phyloP scores from a whole-genome alignment of 148 eudicot species.

The Vaccinium myrtillus region DNA sequence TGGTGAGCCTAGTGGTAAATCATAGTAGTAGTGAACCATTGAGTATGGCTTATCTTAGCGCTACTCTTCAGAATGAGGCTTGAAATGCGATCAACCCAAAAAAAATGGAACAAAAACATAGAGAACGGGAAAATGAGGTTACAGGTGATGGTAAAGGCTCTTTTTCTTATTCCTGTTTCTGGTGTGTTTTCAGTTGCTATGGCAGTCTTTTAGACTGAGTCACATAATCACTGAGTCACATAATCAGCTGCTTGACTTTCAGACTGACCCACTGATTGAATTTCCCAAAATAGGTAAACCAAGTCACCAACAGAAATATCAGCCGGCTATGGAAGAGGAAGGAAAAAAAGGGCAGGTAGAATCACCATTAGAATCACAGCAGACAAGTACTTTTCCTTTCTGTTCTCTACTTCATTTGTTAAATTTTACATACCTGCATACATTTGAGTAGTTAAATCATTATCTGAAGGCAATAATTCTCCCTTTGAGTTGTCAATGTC shows the following conservation, averaged over 20 bases:
- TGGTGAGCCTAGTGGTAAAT: not conserved
- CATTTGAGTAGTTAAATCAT: not conserved
- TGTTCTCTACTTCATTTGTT: not conserved
- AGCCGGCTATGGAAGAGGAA: constrained; percentile 24
- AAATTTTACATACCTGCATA: not conserved
- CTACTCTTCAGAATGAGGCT: not conserved
- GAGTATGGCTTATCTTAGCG: not conserved
- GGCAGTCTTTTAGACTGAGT: not conserved
- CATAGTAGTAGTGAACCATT: not conserved
- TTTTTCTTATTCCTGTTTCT: not conserved
- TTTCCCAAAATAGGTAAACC: constrained; percentile 10
- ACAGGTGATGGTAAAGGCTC: not conserved
- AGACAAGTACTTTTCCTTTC: constrained; percentile 31
- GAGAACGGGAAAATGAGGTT: not conserved
- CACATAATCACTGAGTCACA: not conserved
- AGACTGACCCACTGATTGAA: not conserved
- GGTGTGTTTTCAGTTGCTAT: not conserved
- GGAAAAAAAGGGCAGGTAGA: constrained; percentile 11
- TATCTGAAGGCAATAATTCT: not conserved
- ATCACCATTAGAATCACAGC: constrained; percentile 40
- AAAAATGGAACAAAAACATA: not conserved
- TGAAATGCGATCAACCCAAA: not conserved
- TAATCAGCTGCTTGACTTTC: not conserved
- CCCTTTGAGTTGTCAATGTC: not conserved
- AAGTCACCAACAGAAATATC: constrained; percentile 6